Base-by-base conservation (phyloP, 306 rosid genomes). In the Calophaca sinica region DNA sequence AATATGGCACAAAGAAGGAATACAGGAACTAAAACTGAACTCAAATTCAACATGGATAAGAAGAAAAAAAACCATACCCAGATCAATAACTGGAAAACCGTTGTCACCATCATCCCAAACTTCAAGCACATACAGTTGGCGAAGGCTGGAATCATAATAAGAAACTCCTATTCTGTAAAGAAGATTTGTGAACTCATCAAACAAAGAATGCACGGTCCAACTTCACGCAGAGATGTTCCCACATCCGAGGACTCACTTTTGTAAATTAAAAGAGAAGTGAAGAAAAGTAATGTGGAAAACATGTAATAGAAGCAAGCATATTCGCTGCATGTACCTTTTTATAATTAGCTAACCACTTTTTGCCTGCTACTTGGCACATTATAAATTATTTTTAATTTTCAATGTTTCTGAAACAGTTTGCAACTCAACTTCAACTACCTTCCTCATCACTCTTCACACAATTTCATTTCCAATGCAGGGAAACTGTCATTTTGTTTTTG, bases 71-170 rank as follows among this genome's bases (percentile, higher is more conserved):
- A 81, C 50, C 65, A 78, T 87, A 94, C 98, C 92, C 44, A 94
- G 81, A 86, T 90, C 94, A 80, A 94, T 86, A 84, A 94, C 76
- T 31, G 98, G 96, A 80, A 88, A 94, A 51, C 85, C 91, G 7
- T 73, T 63, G 87, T 89, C 88, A 49, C 94, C 90, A 63, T 88
- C 96, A 84, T 94, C 98, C 98, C 98, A 91, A 86, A 87, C 88
- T 83, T 94, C 97, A 78, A 91, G 90, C 80, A 88, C 96, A 11
- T 86, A 84, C 79, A 94, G 96, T 74, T 91, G 98, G 77, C 94
- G 94, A 81, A 89, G 81, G 70, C 87, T 88, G 74, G 97, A 87
- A 84, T 94, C 97, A 53, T 94, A 94, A 74, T 91, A 94, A 59
- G 97, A 84, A 83, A 94, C 83, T 78, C 97, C 97, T 74, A 94